Evolutionary conservation across 2,329 filamentous ascomycete genomes (phyloP).

Genomic region (Myriosclerotinia scirpicola): DNA sequence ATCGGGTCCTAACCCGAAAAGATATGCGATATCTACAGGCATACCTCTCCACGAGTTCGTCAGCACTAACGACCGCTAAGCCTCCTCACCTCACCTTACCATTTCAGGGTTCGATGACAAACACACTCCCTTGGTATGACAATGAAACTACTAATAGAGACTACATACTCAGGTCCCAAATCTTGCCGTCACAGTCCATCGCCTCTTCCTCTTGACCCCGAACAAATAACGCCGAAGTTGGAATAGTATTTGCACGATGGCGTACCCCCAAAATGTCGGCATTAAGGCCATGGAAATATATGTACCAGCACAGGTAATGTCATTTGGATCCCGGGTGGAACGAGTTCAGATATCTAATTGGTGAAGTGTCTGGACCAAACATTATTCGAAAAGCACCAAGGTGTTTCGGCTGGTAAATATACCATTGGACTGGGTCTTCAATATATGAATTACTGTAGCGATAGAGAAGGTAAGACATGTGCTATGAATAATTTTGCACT

Average conservation of each 20-base stretch:
- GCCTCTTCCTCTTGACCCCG: not conserved
- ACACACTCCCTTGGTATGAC: not conserved
- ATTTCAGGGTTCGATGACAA: not conserved
- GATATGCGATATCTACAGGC: not conserved
- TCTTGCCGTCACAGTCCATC: not conserved
- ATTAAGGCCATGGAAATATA: constrained; percentile 93
- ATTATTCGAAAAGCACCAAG: constrained; percentile 83
- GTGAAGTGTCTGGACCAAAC: constrained; percentile 76
- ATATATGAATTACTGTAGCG: constrained; percentile 89
- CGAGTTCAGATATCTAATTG: not conserved
- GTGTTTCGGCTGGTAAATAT: constrained; percentile 79
- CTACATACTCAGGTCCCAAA: not conserved
- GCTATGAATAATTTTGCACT: constrained; percentile 28
- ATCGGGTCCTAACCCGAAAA: not conserved
- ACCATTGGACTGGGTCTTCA: constrained; percentile 88
- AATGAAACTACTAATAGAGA: not conserved
- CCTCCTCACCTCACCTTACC: not conserved
- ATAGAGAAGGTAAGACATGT: constrained; percentile 67
- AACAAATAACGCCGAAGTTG: not conserved
- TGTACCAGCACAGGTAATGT: constrained; percentile 75
- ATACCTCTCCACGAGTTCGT: not conserved
- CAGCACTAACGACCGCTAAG: constrained; percentile 1
- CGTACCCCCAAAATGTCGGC: constrained; percentile 79
- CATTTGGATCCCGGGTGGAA: too few species aligned
- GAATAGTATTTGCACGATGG: not conserved